Conservation (phyloP, 371 early-diverging fungal species). For the Mortierella sp. region DNA sequence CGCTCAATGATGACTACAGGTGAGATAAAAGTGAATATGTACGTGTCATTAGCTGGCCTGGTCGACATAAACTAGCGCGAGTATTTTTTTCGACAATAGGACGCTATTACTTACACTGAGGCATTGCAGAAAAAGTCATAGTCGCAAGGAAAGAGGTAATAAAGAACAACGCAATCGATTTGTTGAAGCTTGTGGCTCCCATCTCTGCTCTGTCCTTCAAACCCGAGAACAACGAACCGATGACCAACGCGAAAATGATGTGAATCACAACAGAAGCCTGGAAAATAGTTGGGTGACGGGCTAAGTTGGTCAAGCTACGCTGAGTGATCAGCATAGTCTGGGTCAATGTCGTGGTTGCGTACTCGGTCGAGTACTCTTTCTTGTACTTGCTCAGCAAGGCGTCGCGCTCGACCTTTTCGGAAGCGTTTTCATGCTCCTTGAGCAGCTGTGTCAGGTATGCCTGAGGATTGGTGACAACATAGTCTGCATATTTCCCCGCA, state of each 20-base stretch:
- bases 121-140: slow-evolving; percentile 42
- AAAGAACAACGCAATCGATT: slow-evolving; percentile 46
- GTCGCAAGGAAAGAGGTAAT: slow-evolving; percentile 51
- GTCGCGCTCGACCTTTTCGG: slow-evolving; percentile 36
- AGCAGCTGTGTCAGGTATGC: slow-evolving; percentile 30
- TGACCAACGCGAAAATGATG: slow-evolving; percentile 44
- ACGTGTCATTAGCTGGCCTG: neutral
- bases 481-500: slow-evolving; percentile 28
- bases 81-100: neutral
- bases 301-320: slow-evolving; percentile 47
- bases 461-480: slow-evolving; percentile 25
- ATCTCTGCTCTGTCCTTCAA: slow-evolving; percentile 41
- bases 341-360: slow-evolving; percentile 36
- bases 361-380: slow-evolving; percentile 42
- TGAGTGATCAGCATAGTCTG: slow-evolving; percentile 44
- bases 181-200: slow-evolving; percentile 47
- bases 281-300: slow-evolving; percentile 49
- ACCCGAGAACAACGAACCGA: slow-evolving; percentile 52
- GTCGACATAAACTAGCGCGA: neutral
- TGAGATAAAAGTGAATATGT: neutral
- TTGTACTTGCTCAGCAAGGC: slow-evolving; percentile 31
- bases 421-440: slow-evolving; percentile 17
- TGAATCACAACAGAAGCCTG: slow-evolving; percentile 49
- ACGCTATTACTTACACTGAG: slow-evolving; percentile 34
- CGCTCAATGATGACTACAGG: slow-evolving; percentile 45